A percentile compares a stretch with the other conserved stretches of the same genome.
These are phyloP conservation scores for Hirschioporus abietinus DNA, from an alignment of 768 basidiomycete species.

Conservation along the genomic window DNA sequence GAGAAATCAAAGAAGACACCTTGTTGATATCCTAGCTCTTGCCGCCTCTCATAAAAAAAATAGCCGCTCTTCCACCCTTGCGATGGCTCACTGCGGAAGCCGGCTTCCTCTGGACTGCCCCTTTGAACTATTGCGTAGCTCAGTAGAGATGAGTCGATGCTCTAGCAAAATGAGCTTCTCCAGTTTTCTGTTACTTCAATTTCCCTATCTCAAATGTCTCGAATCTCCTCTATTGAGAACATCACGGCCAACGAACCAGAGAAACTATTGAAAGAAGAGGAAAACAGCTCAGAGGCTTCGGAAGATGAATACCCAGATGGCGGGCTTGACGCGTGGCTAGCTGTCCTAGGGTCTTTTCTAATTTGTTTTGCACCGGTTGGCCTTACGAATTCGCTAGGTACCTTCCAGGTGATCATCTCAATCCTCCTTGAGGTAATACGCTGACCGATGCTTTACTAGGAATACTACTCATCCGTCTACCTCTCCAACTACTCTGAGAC, in stretches of 20 bases:
- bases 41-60: too few relatives aligned
- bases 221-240: neutral
- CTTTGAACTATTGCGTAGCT: too few relatives aligned
- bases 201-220: neutral
- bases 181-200: too few relatives aligned
- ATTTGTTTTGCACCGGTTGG: constrained; percentile 13
- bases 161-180: too few relatives aligned
- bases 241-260: neutral
- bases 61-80: too few relatives aligned
- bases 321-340: constrained; percentile 21
- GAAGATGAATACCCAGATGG: constrained; percentile 19
- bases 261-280: neutral
- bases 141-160: too few relatives aligned
- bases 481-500: constrained; percentile 25
- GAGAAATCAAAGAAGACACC: too few relatives aligned
- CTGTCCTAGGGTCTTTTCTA: constrained; percentile 15
- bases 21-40: too few relatives aligned
- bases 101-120: too few relatives aligned
- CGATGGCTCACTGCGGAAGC: too few relatives aligned
- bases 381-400: constrained; percentile 29
- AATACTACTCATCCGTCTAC: constrained; percentile 26
- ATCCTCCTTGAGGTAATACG: neutral
- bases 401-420: constrained; percentile 19
- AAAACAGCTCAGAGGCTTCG: neutral
- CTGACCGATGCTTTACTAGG: constrained; percentile 1